Evolutionary conservation across 129 eudicot species (phyloP), one percentile per base, ranked within the genome.

Genomic region (Scalesia atractyloides): DNA sequence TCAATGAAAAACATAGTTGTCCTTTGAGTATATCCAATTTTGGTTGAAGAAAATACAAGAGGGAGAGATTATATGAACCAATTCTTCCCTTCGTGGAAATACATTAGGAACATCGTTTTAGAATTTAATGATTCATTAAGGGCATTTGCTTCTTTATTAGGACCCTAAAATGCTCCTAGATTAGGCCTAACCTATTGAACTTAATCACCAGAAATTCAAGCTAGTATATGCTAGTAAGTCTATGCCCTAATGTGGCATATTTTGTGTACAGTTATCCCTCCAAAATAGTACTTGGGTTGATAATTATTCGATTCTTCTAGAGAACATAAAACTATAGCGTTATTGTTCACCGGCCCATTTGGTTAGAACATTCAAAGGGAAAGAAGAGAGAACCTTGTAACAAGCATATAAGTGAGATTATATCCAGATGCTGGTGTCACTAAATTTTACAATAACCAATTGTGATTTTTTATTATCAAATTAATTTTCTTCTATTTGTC

Each of bases 81-180:
- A 58, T 50, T 9, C 52, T 62, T 73, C 48, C 48, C 62, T 59
- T 26, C 46, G 37, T 17, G 51, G 51, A 73, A 73, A 62, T 48
- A 50, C 17, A 64, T 48, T 48, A 73, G 69, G 36, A 48, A 73
- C 62, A 30, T 49, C 30, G 11, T 17, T 61, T 47, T 54, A 17
- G 64, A 64, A 74, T 74, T 48, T 74, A 74, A 74, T 64, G 64
- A 74, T 37, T 63, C 52, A 74, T 64, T 41, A 63, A 11, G 22
- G 64, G 79, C 43, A 74, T 74, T 51, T 64, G 44, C 71, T 63
- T 50, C 16, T 63, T 39, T 63, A 36, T 50, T 63, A 73, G 26
- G 64, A 50, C 71, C 19, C 63, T 63, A 52, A 63, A 41, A 34
- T 74, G 79, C 20, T 74, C 72, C 52, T 50, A 74, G 79, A 64